Evolutionary conservation across 2,329 filamentous ascomycete genomes (phyloP).

Genomic region (Aspergillus vadensis): DNA sequence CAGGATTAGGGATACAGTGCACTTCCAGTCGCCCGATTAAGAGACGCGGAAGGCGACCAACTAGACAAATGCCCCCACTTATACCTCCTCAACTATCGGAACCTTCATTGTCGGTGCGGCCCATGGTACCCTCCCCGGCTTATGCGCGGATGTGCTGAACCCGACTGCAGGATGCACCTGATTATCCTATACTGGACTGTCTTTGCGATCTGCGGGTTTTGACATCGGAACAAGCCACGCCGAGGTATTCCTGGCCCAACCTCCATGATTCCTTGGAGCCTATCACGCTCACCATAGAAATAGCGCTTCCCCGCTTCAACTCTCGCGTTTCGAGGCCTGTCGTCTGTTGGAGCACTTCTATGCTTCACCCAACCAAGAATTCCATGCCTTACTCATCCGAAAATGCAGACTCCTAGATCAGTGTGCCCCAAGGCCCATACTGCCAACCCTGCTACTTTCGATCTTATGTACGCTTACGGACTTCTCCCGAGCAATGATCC

Average conservation of each 20-base stretch:
- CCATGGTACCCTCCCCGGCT: not conserved
- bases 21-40: not conserved
- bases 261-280: no score
- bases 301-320: not conserved
- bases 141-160: not conserved
- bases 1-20: conserved; percentile 3
- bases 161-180: not conserved
- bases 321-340: not conserved
- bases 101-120: not conserved
- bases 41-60: not conserved
- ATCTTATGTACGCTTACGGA: not conserved
- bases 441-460: not conserved
- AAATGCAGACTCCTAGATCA: not conserved
- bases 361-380: conserved; percentile 1
- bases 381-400: not conserved
- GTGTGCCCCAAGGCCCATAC: not conserved
- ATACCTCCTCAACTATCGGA: not conserved
- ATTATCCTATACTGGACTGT: not conserved
- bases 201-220: not conserved
- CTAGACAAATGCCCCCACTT: not conserved
- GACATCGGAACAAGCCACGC: not conserved
- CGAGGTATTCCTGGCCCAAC: not conserved
- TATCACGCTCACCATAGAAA: not conserved
- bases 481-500: not conserved
- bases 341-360: conserved; percentile 2